Evolutionary conservation across 202 grass and related monocot species (phyloP).

Genomic region (Setaria viridis): DNA sequence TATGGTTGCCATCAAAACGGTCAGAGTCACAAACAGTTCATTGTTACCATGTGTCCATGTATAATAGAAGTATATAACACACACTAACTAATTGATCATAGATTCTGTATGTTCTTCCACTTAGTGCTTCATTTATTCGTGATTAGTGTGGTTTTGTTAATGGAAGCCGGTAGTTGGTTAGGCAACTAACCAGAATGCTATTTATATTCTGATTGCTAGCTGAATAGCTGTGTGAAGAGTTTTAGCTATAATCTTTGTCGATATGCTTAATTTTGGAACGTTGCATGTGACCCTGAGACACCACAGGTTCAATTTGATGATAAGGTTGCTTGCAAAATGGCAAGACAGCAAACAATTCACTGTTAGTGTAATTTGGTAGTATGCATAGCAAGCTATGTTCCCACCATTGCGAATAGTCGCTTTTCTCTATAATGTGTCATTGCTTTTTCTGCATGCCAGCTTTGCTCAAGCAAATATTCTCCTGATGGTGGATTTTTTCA

Average conservation of each 20-base stretch:
- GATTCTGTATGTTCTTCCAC: background rate
- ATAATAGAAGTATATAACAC: no score
- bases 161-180: background rate
- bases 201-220: no score
- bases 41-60: background rate
- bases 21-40: no score
- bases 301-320: background rate
- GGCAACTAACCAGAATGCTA: background rate
- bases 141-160: background rate
- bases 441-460: background rate
- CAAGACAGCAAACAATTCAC: background rate
- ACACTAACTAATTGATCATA: constrained; percentile 1
- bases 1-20: no score
- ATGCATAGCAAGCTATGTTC: background rate
- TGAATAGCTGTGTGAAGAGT: no score
- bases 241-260: background rate
- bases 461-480: constrained; percentile 23
- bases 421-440: background rate
- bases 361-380: background rate
- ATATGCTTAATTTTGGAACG: background rate
- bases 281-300: background rate
- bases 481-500: background rate
- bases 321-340: background rate
- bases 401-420: background rate
- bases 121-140: background rate